These are phyloP conservation scores for Candida qinlingensis DNA, from an alignment of 805 yeast species.

Conservation along the genomic window DNA sequence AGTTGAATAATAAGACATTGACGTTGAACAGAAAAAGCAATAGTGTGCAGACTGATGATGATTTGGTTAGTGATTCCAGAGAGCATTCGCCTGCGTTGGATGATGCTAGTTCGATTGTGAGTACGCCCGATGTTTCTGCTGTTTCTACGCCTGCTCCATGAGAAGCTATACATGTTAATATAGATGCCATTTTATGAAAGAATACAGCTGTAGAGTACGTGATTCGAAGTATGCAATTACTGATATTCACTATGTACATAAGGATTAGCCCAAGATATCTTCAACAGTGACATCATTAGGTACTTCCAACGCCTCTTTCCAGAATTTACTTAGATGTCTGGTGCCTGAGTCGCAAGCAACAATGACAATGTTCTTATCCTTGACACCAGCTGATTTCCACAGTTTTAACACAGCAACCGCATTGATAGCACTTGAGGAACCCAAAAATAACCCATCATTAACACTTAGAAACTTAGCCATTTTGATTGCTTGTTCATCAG, in stretches of 20 bases:
- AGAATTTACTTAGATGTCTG: slow-evolving; percentile 86
- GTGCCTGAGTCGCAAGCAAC: slow-evolving; percentile 91
- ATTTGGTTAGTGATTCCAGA: slow-evolving; percentile 12
- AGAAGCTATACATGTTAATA: not conserved
- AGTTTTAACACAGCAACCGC: slow-evolving; percentile 80
- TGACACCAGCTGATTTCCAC: slow-evolving; percentile 39
- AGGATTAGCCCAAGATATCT: slow-evolving; percentile 23
- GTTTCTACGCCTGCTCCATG: slow-evolving; percentile 13
- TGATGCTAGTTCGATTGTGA: slow-evolving; percentile 15
- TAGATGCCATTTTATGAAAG: not conserved
- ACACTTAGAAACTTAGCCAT: slow-evolving; percentile 85
- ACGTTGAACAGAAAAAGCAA: not conserved
- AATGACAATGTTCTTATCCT: slow-evolving; percentile 68
- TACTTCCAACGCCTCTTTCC: slow-evolving; percentile 60
- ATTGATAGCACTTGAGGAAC: slow-evolving; percentile 89
- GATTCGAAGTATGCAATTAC: no score
- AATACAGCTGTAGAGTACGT: not conserved
- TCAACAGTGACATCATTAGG: slow-evolving; percentile 29
- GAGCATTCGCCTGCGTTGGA: slow-evolving; percentile 21
- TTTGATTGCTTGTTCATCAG: slow-evolving; percentile 72
- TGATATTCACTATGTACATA: no score
- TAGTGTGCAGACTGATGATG: not conserved
- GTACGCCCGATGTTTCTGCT: slow-evolving; percentile 20
- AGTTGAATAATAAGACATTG: slow-evolving; percentile 18
- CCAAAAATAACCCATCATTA: slow-evolving; percentile 86